These are phyloP conservation scores for Talaromyces sp. DNA, from an alignment of 2,329 filamentous ascomycete species.

Conservation along the genomic window DNA sequence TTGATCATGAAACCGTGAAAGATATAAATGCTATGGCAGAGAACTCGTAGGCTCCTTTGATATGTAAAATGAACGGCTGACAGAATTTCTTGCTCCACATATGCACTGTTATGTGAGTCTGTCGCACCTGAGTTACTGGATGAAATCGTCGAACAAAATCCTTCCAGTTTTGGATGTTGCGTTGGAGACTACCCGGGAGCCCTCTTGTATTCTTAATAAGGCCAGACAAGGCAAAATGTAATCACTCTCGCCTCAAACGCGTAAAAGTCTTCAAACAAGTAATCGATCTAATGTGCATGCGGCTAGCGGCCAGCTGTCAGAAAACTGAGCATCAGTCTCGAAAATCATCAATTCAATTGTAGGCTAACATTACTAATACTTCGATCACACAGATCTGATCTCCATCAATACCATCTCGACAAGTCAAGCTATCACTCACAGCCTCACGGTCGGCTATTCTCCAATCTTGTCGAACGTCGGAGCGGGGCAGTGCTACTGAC, in stretches of 20 bases:
- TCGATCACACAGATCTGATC: neutral
- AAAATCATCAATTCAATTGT: too few species aligned
- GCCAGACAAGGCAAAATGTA: too few species aligned
- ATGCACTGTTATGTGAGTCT: neutral
- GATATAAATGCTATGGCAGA: neutral
- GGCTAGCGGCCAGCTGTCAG: too few species aligned
- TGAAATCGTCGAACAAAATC: neutral
- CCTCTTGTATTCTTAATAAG: too few species aligned
- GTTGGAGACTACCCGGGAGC: too few species aligned
- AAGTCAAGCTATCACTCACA: neutral
- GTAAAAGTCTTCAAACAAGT: too few species aligned
- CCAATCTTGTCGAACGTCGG: neutral
- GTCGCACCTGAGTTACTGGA: neutral
- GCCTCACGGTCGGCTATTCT: neutral
- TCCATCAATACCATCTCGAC: neutral
- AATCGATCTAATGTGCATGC: too few species aligned
- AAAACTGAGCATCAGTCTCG: too few species aligned
- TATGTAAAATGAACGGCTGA: neutral
- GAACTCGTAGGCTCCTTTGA: neutral
- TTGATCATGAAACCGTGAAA: neutral
- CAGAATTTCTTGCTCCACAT: neutral
- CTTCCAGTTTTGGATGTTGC: too few species aligned
- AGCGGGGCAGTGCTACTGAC: neutral
- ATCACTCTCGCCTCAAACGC: too few species aligned
- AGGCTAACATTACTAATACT: too few species aligned